A percentile compares a stretch with the other conserved stretches of the same genome.
Conservation (phyloP, 2,329 filamentous ascomycete species). For the Verticillium zaregamsianum region DNA sequence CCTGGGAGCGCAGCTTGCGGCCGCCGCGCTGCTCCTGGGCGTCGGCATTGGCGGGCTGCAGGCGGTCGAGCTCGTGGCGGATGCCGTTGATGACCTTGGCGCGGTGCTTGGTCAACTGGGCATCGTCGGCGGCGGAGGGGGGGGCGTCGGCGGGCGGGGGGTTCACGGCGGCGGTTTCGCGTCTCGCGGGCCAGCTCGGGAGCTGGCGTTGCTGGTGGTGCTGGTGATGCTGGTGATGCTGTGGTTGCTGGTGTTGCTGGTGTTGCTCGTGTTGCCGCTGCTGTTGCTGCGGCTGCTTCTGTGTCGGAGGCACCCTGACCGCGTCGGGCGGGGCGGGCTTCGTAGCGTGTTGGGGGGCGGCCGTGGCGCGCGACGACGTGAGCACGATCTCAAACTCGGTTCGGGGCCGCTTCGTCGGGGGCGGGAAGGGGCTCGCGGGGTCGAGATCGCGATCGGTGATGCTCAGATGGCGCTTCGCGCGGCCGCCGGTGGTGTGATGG, state of each 20-base stretch:
- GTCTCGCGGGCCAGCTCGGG: constrained; percentile 4
- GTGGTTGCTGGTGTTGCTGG: constrained; percentile 6
- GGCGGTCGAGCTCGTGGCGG: constrained; percentile 54
- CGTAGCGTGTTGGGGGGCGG: constrained; percentile 16
- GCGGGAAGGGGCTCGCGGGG: constrained; percentile 22
- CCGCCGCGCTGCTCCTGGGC: constrained; percentile 59
- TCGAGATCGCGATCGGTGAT: constrained; percentile 39
- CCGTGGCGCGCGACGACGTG: constrained; percentile 15
- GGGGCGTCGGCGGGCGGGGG: constrained; percentile 11
- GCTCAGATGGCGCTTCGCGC: constrained; percentile 47
- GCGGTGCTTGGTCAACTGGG: constrained; percentile 43
- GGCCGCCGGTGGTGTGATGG: constrained; percentile 24
- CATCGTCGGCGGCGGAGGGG: constrained; percentile 17
- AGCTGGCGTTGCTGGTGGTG: constrained; percentile 2
- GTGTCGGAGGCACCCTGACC: constrained; percentile 9
- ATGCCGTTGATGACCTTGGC: constrained; percentile 59
- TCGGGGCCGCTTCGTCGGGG: constrained; percentile 40
- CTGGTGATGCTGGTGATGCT: constrained; percentile 9
- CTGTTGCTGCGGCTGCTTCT: constrained; percentile 2
- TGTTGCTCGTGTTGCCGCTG: no score
- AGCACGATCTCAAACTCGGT: constrained; percentile 49
- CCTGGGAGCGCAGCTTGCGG: constrained; percentile 78
- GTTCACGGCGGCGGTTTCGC: constrained; percentile 11
- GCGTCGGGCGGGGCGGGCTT: constrained; percentile 6
- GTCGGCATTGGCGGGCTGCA: constrained; percentile 42